Percentiles rank a stretch among this genome's conserved stretches.
These are phyloP conservation scores for Cladophialophora yegresii DNA, from an alignment of 2,329 filamentous ascomycete species.

Conservation along the genomic window DNA sequence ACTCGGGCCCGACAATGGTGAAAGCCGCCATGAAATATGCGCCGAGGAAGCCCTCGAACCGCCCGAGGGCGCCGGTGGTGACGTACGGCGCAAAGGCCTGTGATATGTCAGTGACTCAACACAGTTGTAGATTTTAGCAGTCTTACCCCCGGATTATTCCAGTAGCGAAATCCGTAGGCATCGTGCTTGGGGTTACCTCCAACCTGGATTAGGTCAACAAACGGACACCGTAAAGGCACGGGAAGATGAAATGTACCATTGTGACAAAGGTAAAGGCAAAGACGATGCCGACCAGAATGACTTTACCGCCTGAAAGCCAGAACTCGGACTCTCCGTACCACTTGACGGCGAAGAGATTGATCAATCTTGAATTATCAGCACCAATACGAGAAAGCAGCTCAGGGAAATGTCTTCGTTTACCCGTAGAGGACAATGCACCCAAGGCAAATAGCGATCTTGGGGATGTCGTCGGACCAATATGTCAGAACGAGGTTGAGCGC, in stretches of 20 bases:
- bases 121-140: background rate
- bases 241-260: slow-evolving; percentile 56
- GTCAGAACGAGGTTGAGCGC: slow-evolving; percentile 47
- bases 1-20: slow-evolving; percentile 65
- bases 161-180: slow-evolving; percentile 69
- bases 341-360: slow-evolving; percentile 67
- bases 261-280: slow-evolving; percentile 74
- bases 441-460: slow-evolving; percentile 42
- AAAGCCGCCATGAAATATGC: slow-evolving; percentile 71
- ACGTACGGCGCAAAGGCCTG: slow-evolving; percentile 65
- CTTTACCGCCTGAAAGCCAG: slow-evolving; percentile 65
- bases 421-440: slow-evolving; percentile 44
- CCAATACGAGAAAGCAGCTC: background rate
- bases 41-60: slow-evolving; percentile 57
- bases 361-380: slow-evolving; percentile 27
- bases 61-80: slow-evolving; percentile 63
- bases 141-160: slow-evolving; percentile 56
- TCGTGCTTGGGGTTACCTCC: slow-evolving; percentile 73
- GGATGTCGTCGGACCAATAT: slow-evolving; percentile 45
- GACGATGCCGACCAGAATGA: slow-evolving; percentile 67
- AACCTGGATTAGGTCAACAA: background rate
- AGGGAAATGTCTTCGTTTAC: slow-evolving; percentile 26
- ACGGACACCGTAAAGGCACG: too few species aligned
- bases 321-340: slow-evolving; percentile 75
- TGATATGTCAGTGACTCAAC: background rate